Percentiles rank a stretch among this genome's conserved stretches.
phyloP scores from a whole-genome alignment of 306 rosid genomes.

The Vicia faba region DNA sequence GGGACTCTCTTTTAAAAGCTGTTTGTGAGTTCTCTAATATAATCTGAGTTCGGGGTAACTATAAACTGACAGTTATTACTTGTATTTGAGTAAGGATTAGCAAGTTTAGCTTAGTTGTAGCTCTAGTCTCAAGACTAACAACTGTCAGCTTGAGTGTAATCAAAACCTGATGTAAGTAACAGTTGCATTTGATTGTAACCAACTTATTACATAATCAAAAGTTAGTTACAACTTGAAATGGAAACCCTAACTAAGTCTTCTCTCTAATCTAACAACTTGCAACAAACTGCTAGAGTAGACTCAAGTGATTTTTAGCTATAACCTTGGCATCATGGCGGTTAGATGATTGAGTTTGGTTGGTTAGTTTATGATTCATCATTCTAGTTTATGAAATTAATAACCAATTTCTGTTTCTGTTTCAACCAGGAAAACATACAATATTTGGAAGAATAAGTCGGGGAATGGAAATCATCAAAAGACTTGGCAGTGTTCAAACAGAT shows the following conservation, averaged over 20 bases:
- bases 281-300: not conserved
- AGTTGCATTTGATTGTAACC: too few species aligned
- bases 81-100: too few species aligned
- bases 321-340: conserved; percentile 13
- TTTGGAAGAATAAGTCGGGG: conserved; percentile 88
- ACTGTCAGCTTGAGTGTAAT: too few species aligned
- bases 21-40: conserved; percentile 14
- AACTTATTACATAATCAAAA: too few species aligned
- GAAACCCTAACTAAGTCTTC: too few species aligned
- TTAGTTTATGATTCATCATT: conserved; percentile 28
- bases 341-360: conserved; percentile 9
- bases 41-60: not conserved
- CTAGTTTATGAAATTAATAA: conserved; percentile 12
- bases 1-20: not conserved
- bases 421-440: conserved; percentile 91
- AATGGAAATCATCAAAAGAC: conserved; percentile 96
- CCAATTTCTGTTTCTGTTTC: conserved; percentile 34
- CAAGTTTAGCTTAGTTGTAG: too few species aligned
- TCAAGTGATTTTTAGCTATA: not conserved
- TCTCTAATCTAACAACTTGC: not conserved
- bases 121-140: too few species aligned
- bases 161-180: too few species aligned
- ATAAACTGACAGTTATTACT: conserved; percentile 26
- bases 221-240: too few species aligned
- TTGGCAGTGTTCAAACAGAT: conserved; percentile 96